Percentiles rank a stretch among this genome's conserved stretches.
Conservation (phyloP, 352 stramenopile genomes). For the Nothophytophthora sp. region DNA sequence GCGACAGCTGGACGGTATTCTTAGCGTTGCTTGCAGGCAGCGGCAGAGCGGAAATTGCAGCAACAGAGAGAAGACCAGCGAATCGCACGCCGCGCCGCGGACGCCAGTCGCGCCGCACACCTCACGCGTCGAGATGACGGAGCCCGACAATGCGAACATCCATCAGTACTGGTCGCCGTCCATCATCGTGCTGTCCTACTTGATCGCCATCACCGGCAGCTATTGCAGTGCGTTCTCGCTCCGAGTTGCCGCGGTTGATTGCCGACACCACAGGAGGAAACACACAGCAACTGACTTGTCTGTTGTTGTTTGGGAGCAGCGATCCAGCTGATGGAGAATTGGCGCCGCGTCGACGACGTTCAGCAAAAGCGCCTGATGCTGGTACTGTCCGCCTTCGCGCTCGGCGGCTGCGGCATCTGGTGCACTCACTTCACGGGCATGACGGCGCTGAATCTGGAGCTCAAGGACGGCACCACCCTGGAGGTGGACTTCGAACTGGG, state of each 20-base stretch:
- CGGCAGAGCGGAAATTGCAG: too few relatives aligned
- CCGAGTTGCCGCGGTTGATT: too few relatives aligned
- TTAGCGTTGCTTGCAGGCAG: too few relatives aligned
- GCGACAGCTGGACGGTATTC: too few relatives aligned
- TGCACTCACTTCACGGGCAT: conserved; percentile 59
- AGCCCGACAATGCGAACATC: background rate
- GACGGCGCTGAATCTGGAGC: conserved; percentile 22
- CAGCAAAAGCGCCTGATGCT: conserved; percentile 29
- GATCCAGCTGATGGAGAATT: conserved; percentile 57
- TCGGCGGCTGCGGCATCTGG: conserved; percentile 54
- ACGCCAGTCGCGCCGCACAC: too few relatives aligned
- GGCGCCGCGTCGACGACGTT: conserved; percentile 20
- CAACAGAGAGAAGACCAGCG: too few relatives aligned
- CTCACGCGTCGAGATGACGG: too few relatives aligned
- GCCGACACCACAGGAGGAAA: too few relatives aligned
- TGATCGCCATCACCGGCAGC: conserved; percentile 39
- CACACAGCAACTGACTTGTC: background rate
- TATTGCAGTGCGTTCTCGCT: conserved; percentile 38
- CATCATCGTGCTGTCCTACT: conserved; percentile 34
- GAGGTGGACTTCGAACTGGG: conserved; percentile 40
- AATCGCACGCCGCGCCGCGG: too few relatives aligned
- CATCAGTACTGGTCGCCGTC: background rate
- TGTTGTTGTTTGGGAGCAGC: conserved; percentile 12
- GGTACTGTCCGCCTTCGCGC: conserved; percentile 17
- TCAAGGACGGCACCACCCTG: conserved; percentile 20